Conservation (phyloP, 2,329 filamentous ascomycete species). For the Neofusicoccum kwambonambiense region DNA sequence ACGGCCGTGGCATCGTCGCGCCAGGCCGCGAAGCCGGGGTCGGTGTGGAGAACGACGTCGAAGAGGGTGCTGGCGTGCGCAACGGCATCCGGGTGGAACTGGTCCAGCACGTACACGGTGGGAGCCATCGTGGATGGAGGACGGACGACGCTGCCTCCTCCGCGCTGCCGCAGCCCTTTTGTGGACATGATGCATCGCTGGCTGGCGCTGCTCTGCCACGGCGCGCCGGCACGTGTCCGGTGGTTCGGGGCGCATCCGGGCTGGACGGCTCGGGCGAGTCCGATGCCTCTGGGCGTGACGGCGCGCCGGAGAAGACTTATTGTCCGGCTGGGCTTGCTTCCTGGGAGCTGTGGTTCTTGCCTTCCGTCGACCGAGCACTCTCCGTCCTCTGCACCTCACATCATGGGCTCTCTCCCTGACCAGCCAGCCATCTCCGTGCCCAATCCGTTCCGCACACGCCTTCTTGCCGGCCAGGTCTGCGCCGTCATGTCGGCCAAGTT, state of each 20-base stretch:
- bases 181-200: too few species aligned
- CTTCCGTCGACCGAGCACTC: too few species aligned
- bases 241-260: background rate
- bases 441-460: background rate
- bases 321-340: too few species aligned
- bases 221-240: background rate
- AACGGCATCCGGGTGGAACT: constrained; percentile 39
- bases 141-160: too few species aligned
- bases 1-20: constrained; percentile 42
- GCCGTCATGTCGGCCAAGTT: background rate
- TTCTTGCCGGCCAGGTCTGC: background rate
- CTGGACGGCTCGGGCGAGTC: background rate
- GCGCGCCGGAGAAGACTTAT: too few species aligned
- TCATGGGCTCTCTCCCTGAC: background rate
- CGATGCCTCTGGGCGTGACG: background rate
- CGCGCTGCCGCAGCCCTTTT: too few species aligned
- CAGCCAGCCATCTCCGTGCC: background rate
- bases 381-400: background rate
- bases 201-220: too few species aligned
- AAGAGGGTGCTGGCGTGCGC: constrained; percentile 39
- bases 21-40: constrained; percentile 41
- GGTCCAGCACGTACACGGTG: constrained; percentile 44
- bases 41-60: constrained; percentile 37
- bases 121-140: constrained; percentile 19
- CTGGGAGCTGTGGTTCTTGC: too few species aligned